A percentile compares a stretch with the other conserved stretches of the same genome.
Conservation (phyloP, 495 filamentous ascomycete genomes). For the Hyaloscypha hepaticicola region DNA sequence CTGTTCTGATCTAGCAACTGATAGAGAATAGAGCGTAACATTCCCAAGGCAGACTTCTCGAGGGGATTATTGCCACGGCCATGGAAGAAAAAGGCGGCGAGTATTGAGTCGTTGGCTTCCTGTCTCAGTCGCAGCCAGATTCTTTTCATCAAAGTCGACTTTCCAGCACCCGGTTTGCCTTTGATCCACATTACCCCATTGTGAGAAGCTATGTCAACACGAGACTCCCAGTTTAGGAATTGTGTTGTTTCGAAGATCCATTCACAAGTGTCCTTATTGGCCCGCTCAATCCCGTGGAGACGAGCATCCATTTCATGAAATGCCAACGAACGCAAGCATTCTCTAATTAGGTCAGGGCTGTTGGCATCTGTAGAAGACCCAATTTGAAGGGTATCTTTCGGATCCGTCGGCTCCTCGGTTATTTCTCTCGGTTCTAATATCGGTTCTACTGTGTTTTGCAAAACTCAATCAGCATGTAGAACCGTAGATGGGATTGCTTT, state of each 20-base stretch:
- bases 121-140: background rate
- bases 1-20: constrained; percentile 33
- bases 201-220: background rate
- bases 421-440: no score
- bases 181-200: constrained; percentile 56
- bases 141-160: constrained; percentile 52
- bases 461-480: no score
- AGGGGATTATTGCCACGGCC: constrained; percentile 34
- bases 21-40: constrained; percentile 38
- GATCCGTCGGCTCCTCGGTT: no score
- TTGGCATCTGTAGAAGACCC: no score
- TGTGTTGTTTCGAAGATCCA: constrained; percentile 3
- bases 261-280: constrained; percentile 4
- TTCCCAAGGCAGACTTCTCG: constrained; percentile 36
- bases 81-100: constrained; percentile 40
- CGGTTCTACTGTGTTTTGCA: no score
- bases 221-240: background rate
- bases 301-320: constrained; percentile 9
- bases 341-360: background rate
- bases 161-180: constrained; percentile 55
- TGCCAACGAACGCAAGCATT: background rate
- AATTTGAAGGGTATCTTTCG: no score
- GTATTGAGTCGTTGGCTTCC: constrained; percentile 4
- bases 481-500: no score
- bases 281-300: background rate